Evolutionary conservation across 257 asterid genomes (phyloP).

Genomic region (Fraxinus excelsior): DNA sequence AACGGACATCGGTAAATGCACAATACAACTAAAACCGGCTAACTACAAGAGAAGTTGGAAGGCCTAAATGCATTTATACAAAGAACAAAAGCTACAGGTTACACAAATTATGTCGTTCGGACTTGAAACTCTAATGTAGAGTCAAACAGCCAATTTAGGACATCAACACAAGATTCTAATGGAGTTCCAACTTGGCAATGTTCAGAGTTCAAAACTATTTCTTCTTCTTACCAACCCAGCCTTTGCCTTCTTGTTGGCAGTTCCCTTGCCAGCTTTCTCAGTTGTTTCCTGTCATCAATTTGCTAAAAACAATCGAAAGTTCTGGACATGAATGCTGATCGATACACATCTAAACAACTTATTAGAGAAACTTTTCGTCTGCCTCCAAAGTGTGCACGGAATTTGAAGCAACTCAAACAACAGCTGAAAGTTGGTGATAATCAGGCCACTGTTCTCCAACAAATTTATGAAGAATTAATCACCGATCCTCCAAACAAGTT

Average conservation of each 20-base stretch:
- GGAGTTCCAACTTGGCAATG: background rate
- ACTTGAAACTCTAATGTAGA: slow-evolving; percentile 8
- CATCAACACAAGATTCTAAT: background rate
- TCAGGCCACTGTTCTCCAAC: background rate
- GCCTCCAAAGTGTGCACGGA: background rate
- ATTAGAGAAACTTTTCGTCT: too few relatives aligned
- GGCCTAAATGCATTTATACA: slow-evolving; percentile 3
- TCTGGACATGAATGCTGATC: background rate
- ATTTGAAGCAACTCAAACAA: background rate
- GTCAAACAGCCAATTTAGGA: slow-evolving; percentile 4
- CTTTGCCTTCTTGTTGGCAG: slow-evolving; percentile 72
- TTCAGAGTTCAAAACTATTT: slow-evolving; percentile 34
- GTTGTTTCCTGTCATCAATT: slow-evolving; percentile 60
- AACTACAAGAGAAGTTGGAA: background rate
- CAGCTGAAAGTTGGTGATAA: background rate
- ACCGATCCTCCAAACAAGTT: background rate
- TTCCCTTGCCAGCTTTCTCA: slow-evolving; percentile 59
- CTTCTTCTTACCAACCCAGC: slow-evolving; percentile 64
- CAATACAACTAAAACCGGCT: background rate
- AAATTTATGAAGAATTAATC: background rate
- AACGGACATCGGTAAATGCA: background rate
- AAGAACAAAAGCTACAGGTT: slow-evolving; percentile 12
- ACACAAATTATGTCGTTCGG: slow-evolving; percentile 9
- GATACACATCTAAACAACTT: too few relatives aligned
- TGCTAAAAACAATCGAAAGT: background rate